phyloP scores from a whole-genome alignment of 257 asterid species.

The Gentiana dahurica region DNA sequence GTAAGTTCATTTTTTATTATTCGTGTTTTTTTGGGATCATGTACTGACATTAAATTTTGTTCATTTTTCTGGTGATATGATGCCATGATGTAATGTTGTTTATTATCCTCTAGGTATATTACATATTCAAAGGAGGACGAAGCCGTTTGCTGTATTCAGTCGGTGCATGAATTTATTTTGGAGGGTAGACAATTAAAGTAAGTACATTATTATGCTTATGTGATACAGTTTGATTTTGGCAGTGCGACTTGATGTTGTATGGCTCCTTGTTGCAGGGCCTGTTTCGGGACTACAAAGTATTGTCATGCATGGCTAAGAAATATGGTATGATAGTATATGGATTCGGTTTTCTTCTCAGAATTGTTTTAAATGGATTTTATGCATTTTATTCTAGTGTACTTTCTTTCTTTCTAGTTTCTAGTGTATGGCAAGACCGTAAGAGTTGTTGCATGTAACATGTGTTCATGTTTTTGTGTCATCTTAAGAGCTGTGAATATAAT shows the following conservation, averaged over 20 bases:
- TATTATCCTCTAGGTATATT: constrained; percentile 41
- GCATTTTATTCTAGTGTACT: too few species aligned
- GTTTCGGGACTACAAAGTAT: constrained; percentile 86
- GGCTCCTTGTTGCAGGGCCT: constrained; percentile 54
- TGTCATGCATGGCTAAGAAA: constrained; percentile 93
- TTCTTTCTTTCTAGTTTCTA: too few species aligned
- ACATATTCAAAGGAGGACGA: constrained; percentile 91
- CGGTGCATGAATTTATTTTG: constrained; percentile 81
- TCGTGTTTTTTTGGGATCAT: neutral
- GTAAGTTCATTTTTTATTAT: constrained; percentile 33
- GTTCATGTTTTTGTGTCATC: too few species aligned
- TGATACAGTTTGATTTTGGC: neutral
- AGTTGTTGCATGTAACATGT: too few species aligned
- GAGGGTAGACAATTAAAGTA: constrained; percentile 73
- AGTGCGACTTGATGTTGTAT: neutral
- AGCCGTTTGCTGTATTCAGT: constrained; percentile 89
- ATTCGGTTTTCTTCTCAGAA: neutral
- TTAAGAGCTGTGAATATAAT: too few species aligned
- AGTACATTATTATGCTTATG: constrained; percentile 14
- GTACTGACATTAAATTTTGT: too few species aligned
- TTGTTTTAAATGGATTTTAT: too few species aligned
- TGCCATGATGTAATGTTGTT: too few species aligned
- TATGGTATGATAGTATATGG: constrained; percentile 37
- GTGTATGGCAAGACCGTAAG: too few species aligned
- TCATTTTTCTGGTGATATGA: too few species aligned